A percentile compares a stretch with the other conserved stretches of the same genome.
These are phyloP conservation scores for Hemileccinum rubropunctum DNA, from an alignment of 768 basidiomycete species.

Conservation along the genomic window DNA sequence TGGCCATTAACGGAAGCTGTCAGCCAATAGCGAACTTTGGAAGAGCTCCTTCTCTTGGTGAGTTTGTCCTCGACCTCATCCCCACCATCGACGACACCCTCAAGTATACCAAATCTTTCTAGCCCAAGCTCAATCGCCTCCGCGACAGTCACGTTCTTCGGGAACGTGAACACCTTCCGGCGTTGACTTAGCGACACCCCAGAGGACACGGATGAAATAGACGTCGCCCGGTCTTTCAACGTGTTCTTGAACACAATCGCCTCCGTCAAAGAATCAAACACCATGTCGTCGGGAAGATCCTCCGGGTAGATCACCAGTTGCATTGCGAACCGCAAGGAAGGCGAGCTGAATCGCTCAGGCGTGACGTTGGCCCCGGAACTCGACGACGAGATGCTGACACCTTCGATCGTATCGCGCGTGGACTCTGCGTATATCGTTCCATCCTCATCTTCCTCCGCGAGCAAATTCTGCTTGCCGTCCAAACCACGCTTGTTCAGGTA, in stretches of 20 bases:
- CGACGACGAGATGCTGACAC: constrained; percentile 16
- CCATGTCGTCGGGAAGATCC: constrained; percentile 93
- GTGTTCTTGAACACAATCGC: constrained; percentile 88
- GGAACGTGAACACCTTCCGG: constrained; percentile 85
- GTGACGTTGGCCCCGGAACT: constrained; percentile 43
- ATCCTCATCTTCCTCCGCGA: constrained; percentile 45
- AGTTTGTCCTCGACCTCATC: constrained; percentile 96
- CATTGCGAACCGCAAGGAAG: constrained; percentile 80
- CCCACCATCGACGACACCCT: constrained; percentile 98
- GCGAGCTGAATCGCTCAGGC: constrained; percentile 76
- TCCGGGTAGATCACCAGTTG: constrained; percentile 85
- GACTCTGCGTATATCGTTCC: constrained; percentile 39
- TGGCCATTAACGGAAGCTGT: constrained; percentile 54
- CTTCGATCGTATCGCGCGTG: constrained; percentile 29
- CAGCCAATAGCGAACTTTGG: constrained; percentile 82
- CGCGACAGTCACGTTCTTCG: constrained; percentile 92
- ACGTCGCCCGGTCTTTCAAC: constrained; percentile 52
- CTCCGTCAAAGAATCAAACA: constrained; percentile 89
- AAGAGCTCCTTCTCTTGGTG: constrained; percentile 71
- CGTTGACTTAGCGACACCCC: constrained; percentile 59
- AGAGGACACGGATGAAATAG: constrained; percentile 43
- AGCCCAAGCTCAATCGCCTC: constrained; percentile 93
- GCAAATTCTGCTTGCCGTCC: constrained; percentile 43
- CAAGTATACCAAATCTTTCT: constrained; percentile 91
- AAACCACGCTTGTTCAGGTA: constrained; percentile 73